Base-by-base conservation (phyloP, 164 flowering plant species). In the Platanus orientalis region DNA sequence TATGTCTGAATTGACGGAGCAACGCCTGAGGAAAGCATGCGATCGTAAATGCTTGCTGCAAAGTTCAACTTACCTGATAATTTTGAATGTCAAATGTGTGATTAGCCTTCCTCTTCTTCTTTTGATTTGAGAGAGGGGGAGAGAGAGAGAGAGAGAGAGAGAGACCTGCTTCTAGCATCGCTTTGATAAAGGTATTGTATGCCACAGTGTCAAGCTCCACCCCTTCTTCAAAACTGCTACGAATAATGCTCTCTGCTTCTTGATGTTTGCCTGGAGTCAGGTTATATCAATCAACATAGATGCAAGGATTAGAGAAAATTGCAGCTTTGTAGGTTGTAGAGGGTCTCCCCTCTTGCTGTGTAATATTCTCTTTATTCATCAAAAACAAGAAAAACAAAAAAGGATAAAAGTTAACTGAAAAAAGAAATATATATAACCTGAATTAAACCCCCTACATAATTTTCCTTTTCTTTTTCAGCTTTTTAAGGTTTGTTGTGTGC, bases 151-250 rank as follows among this genome's bases (percentile, higher is more conserved):
- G 47, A 54, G 51, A 4, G 20, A 7, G 45, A 16, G 13, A 13
- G 14, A n/a, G 54, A 89, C 98, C 98, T 79, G 96, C 90, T 81
- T 84, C 83, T 23, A 90, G 78, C 92, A 86, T 86, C 24, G 96
- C 92, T 73, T 90, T 90, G 48, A 93, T 90, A 71, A 77, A 87
- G 65, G 97, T 87, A 72, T 93, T 90, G 67, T 83, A 93, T 57
- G 91, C 94, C 55, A 90, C 84, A 62, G 94, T 87, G 71, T 93
- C 98, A 71, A 93, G 89, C 79, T 81, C 85, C 71, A 73, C 24
- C 34, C 66, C 69, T 12, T 63, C 71, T 23, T 78, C 62, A 50
- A 85, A 76, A 71, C 82, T 72, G 55, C 62, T 69, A 12, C 30
- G 70, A 53, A 89, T 74, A 14, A 89, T 66, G 36, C 66, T 70